phyloP scores from a whole-genome alignment of 2,329 filamentous ascomycete genomes.

The Aquanectria penicillioides region DNA sequence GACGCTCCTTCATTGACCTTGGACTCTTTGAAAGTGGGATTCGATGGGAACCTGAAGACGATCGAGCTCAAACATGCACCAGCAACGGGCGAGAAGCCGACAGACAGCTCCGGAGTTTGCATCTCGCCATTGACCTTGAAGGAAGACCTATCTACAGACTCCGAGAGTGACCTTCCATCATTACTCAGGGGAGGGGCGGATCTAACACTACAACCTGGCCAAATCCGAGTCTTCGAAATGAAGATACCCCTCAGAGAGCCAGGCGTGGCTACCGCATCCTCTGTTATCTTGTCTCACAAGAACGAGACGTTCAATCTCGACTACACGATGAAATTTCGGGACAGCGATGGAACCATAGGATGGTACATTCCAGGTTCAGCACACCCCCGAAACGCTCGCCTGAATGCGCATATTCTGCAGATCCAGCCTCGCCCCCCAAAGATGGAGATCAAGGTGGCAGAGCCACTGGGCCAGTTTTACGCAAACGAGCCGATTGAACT shows the following conservation, averaged over 20 bases:
- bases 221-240: conserved; percentile 77
- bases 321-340: conserved; percentile 67
- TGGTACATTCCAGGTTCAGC: conserved; percentile 61
- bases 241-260: conserved; percentile 81
- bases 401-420: conserved; percentile 67
- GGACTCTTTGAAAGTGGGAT: conserved; percentile 62
- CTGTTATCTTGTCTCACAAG: conserved; percentile 70
- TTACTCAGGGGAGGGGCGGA: conserved; percentile 66
- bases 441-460: conserved; percentile 76
- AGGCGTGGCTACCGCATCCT: conserved; percentile 76
- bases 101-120: conserved; percentile 18
- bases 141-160: conserved; percentile 42
- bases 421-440: conserved; percentile 93
- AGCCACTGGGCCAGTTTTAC: conserved; percentile 79
- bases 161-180: conserved; percentile 43
- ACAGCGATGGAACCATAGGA: conserved; percentile 52
- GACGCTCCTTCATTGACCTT: conserved; percentile 63
- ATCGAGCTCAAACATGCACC: conserved; percentile 60
- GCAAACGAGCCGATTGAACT: conserved; percentile 81
- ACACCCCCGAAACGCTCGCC: conserved; percentile 58
- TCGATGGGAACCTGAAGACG: conserved; percentile 67
- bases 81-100: conserved; percentile 13
- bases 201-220: conserved; percentile 72
- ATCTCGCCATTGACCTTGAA: conserved; percentile 44
- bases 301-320: conserved; percentile 74